Percentiles rank a stretch among this genome's conserved stretches.
Conservation (phyloP, 2,329 filamentous ascomycete species). For the Colletotrichum australisinense region DNA sequence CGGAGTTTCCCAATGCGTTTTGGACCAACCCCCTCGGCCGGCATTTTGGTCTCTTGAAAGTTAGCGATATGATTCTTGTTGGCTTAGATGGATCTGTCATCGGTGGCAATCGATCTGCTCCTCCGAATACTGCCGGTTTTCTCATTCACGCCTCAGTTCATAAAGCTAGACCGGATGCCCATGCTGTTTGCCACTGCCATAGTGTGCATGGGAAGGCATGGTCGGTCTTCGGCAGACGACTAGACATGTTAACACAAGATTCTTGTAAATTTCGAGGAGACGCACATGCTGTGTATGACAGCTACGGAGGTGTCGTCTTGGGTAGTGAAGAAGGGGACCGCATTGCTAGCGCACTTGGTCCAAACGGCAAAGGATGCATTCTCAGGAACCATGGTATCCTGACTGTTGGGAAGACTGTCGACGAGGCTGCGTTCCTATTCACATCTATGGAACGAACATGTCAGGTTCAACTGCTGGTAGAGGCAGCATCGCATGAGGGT, state of each 20-base stretch:
- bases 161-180: constrained; percentile 62
- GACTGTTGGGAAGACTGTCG: constrained; percentile 76
- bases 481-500: too few relatives aligned
- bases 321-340: constrained; percentile 70
- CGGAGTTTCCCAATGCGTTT: constrained; percentile 68
- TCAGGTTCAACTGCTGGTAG: too few relatives aligned
- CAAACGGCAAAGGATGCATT: constrained; percentile 64
- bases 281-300: constrained; percentile 71
- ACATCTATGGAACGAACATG: too few relatives aligned
- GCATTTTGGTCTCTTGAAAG: constrained; percentile 70
- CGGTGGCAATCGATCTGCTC: constrained; percentile 62
- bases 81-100: constrained; percentile 70
- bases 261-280: constrained; percentile 60
- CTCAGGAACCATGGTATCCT: constrained; percentile 77
- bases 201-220: constrained; percentile 67
- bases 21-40: constrained; percentile 73
- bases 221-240: constrained; percentile 63
- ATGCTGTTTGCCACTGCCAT: constrained; percentile 65
- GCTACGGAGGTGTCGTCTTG: constrained; percentile 62
- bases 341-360: constrained; percentile 72
- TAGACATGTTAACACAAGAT: constrained; percentile 75
- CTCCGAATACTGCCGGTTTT: constrained; percentile 45
- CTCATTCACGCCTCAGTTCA: constrained; percentile 62
- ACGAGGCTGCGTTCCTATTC: constrained; percentile 78
- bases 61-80: constrained; percentile 50